phyloP scores from a whole-genome alignment of 306 rosid genomes.

The Cucurbita ficifolia region DNA sequence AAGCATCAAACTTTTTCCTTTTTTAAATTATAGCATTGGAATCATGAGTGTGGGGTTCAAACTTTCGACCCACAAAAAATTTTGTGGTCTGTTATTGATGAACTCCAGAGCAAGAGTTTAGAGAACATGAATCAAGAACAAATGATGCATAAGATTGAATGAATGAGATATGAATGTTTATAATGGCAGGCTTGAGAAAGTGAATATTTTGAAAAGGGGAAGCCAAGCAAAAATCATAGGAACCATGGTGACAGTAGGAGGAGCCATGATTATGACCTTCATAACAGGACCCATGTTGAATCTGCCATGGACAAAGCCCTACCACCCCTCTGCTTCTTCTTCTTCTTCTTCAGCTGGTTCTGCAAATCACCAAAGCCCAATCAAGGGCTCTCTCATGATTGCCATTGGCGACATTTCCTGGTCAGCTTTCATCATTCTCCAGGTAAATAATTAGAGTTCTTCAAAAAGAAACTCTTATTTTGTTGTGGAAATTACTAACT shows the following conservation, averaged over 20 bases:
- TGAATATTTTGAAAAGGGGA: slow-evolving; percentile 17
- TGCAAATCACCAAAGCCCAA: slow-evolving; percentile 11
- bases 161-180: background rate
- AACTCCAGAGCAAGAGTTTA: too few species aligned
- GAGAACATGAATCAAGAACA: too few species aligned
- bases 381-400: slow-evolving; percentile 33
- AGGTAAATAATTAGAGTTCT: background rate
- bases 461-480: background rate
- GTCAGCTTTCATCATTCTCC: slow-evolving; percentile 36
- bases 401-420: slow-evolving; percentile 26
- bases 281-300: slow-evolving; percentile 13
- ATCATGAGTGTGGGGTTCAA: background rate
- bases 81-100: background rate
- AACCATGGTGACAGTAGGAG: slow-evolving; percentile 18
- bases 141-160: too few species aligned
- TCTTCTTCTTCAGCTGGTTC: background rate
- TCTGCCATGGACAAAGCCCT: slow-evolving; percentile 9
- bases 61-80: background rate
- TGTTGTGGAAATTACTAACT: background rate
- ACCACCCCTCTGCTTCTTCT: background rate
- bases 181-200: slow-evolving; percentile 39
- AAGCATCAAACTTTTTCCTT: background rate
- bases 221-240: slow-evolving; percentile 31
- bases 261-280: slow-evolving; percentile 18
- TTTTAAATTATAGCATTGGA: background rate